phyloP scores from a whole-genome alignment of 2,329 filamentous ascomycete species.

The Diplodia sapinea region DNA sequence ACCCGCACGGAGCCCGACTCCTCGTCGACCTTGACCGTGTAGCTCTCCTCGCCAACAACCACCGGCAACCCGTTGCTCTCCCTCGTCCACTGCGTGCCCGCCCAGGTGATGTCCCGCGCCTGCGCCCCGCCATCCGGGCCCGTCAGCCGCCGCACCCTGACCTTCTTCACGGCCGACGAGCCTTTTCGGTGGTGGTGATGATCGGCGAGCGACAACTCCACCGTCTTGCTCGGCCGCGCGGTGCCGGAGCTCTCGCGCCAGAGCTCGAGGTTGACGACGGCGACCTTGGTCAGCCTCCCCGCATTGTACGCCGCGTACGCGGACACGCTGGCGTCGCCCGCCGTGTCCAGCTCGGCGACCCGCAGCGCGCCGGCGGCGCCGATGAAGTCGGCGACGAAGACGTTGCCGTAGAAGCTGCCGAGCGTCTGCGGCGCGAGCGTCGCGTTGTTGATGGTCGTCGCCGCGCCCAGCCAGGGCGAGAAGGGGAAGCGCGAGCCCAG shows the following conservation, averaged over 20 bases:
- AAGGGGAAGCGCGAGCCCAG: slow-evolving; percentile 17
- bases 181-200: background rate
- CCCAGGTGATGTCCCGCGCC: slow-evolving; percentile 18
- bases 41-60: background rate
- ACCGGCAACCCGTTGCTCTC: slow-evolving; percentile 24
- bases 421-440: slow-evolving; percentile 22
- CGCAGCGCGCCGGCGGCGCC: background rate
- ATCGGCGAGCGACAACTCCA: background rate
- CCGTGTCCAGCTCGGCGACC: slow-evolving; percentile 4
- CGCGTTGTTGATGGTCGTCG: background rate
- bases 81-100: slow-evolving; percentile 18
- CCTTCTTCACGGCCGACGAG: background rate
- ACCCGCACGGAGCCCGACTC: background rate
- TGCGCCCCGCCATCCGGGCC: slow-evolving; percentile 5
- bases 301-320: slow-evolving; percentile 15
- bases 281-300: background rate
- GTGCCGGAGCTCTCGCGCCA: slow-evolving; percentile 14
- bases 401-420: slow-evolving; percentile 26
- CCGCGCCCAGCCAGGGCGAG: slow-evolving; percentile 8
- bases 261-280: slow-evolving; percentile 19
- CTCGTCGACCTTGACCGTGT: background rate
- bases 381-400: slow-evolving; percentile 25
- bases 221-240: background rate
- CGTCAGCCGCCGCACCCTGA: slow-evolving; percentile 6
- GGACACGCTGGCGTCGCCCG: background rate